Evolutionary conservation across 2,329 filamentous ascomycete species (phyloP).

Genomic region (Pyrenophora tritici-repentis): DNA sequence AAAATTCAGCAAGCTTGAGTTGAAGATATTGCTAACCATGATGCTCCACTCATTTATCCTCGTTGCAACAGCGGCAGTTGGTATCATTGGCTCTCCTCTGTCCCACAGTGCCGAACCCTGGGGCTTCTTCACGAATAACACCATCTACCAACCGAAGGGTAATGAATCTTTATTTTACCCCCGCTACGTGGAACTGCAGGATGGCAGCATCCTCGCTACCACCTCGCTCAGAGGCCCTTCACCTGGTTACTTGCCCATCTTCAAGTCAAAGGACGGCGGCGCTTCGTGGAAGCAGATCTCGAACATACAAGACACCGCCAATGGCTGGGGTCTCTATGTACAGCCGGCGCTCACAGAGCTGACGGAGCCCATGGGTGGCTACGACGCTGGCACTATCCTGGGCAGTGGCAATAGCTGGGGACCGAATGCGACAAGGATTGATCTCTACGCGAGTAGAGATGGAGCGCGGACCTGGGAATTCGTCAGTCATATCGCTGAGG

Average conservation of each 20-base stretch:
- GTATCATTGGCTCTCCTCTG: not conserved
- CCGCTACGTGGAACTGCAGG: constrained; percentile 17
- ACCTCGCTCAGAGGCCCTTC: constrained; percentile 16
- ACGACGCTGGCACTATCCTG: constrained; percentile 26
- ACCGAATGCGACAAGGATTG: constrained; percentile 50
- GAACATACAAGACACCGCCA: constrained; percentile 64
- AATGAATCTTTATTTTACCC: constrained; percentile 24
- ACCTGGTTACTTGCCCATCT: constrained; percentile 47
- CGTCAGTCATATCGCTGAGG: constrained; percentile 28
- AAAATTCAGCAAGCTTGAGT: not conserved
- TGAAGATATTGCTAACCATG: not conserved
- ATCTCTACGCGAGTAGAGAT: constrained; percentile 30
- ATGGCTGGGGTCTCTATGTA: constrained; percentile 66
- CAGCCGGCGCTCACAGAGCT: constrained; percentile 24
- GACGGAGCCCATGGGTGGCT: constrained; percentile 21
- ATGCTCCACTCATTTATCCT: not conserved
- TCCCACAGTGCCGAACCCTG: constrained; percentile 9
- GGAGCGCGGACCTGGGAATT: constrained; percentile 27
- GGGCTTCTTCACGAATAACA: constrained; percentile 28
- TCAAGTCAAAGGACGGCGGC: constrained; percentile 51
- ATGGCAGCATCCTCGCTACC: constrained; percentile 27
- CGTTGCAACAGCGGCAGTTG: not conserved
- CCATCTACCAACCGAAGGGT: constrained; percentile 23
- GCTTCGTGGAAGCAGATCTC: constrained; percentile 64
- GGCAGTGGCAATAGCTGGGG: constrained; percentile 55